These are phyloP conservation scores for Hymenoscyphus albidus DNA, from an alignment of 2,329 filamentous ascomycete species.

Conservation along the genomic window DNA sequence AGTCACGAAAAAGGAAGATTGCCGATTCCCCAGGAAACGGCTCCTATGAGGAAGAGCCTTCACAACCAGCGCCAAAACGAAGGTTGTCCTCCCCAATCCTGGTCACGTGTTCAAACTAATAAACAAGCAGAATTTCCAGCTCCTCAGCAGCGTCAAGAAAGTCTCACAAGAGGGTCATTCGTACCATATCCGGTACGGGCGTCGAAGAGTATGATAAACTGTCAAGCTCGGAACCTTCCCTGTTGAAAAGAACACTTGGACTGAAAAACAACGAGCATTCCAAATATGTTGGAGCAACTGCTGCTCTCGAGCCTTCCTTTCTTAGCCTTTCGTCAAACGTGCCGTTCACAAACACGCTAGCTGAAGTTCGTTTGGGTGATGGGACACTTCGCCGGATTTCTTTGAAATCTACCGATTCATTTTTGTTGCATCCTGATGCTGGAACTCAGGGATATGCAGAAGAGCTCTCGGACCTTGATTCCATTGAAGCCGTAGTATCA, in stretches of 20 bases:
- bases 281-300: conserved; percentile 76
- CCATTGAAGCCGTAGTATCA: conserved; percentile 29
- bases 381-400: conserved; percentile 69
- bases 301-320: conserved; percentile 73
- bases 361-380: conserved; percentile 57
- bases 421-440: conserved; percentile 71
- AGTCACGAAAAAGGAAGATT: conserved; percentile 72
- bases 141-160: conserved; percentile 49
- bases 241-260: conserved; percentile 67
- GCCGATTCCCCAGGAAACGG: conserved; percentile 48
- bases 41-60: conserved; percentile 23
- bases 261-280: conserved; percentile 73
- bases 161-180: conserved; percentile 50
- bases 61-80: not conserved
- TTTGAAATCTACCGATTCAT: conserved; percentile 60
- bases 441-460: conserved; percentile 59
- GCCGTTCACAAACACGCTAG: conserved; percentile 73
- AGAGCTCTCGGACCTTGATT: conserved; percentile 33
- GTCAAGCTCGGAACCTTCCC: conserved; percentile 50
- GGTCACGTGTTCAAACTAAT: conserved; percentile 12
- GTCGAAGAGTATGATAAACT: conserved; percentile 67
- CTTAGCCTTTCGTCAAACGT: conserved; percentile 63
- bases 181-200: conserved; percentile 58
- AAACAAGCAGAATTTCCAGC: conserved; percentile 45
- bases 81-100: too few relatives aligned